Percentiles rank a stretch among this genome's conserved stretches.
phyloP scores from a whole-genome alignment of 129 eudicot genomes.

The Chrysanthemum seticuspe region DNA sequence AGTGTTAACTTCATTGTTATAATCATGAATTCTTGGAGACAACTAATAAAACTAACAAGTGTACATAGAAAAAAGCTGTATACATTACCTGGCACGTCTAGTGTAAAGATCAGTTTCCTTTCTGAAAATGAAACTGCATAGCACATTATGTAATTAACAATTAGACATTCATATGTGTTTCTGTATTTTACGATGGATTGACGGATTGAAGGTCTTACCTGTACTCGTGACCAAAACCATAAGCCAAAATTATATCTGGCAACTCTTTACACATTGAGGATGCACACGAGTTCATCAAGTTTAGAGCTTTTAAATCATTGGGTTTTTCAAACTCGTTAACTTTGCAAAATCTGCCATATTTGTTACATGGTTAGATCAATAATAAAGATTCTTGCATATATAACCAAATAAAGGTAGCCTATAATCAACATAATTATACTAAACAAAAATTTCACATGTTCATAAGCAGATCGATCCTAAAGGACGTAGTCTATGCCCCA shows the following conservation, averaged over 20 bases:
- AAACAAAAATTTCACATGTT: neutral
- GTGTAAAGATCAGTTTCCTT: constrained; percentile 67
- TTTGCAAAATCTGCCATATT: constrained; percentile 53
- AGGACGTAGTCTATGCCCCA: too few species aligned
- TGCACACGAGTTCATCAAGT: constrained; percentile 83
- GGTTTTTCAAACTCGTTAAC: constrained; percentile 69
- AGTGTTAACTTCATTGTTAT: constrained; percentile 20
- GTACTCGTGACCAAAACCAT: constrained; percentile 78
- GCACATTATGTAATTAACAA: constrained; percentile 4
- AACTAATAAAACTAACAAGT: too few species aligned
- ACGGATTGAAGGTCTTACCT: constrained; percentile 35
- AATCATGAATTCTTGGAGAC: neutral
- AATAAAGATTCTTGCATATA: neutral
- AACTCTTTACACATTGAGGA: constrained; percentile 53
- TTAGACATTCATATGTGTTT: neutral
- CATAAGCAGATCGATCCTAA: too few species aligned
- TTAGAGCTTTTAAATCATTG: constrained; percentile 54
- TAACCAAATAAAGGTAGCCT: neutral
- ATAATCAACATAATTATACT: neutral
- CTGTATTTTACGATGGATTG: constrained; percentile 1
- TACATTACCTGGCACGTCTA: constrained; percentile 70
- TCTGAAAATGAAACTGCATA: constrained; percentile 68
- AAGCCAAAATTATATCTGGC: constrained; percentile 67
- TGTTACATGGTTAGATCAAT: constrained; percentile 12
- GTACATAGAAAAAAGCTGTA: too few species aligned